Conservation (phyloP, 495 filamentous ascomycete genomes). For the Beverwykella pulmonaria region DNA sequence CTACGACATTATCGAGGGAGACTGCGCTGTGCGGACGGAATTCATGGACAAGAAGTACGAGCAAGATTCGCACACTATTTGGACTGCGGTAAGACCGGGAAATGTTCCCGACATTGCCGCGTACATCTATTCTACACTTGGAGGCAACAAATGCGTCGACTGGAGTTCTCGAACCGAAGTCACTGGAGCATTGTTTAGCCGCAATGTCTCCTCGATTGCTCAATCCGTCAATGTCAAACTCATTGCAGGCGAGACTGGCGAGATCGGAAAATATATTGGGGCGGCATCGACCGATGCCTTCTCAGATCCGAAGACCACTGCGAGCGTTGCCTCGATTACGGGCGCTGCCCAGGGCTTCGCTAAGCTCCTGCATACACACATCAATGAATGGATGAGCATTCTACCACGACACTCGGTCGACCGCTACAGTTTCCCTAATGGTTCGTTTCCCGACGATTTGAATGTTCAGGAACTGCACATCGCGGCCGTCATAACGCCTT, state of each 20-base stretch:
- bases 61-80: slow-evolving; percentile 54
- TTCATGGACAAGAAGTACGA: slow-evolving; percentile 56
- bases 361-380: slow-evolving; percentile 54
- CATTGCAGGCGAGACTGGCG: slow-evolving; percentile 53
- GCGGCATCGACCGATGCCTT: slow-evolving; percentile 66
- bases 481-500: slow-evolving; percentile 65
- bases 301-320: slow-evolving; percentile 53
- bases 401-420: slow-evolving; percentile 63
- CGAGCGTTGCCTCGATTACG: slow-evolving; percentile 51
- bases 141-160: slow-evolving; percentile 50
- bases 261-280: slow-evolving; percentile 62
- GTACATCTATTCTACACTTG: slow-evolving; percentile 59
- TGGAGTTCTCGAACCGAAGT: slow-evolving; percentile 51
- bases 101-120: slow-evolving; percentile 61
- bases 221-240: slow-evolving; percentile 58
- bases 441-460: slow-evolving; percentile 60
- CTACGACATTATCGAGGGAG: slow-evolving; percentile 63
- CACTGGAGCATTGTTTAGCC: slow-evolving; percentile 52
- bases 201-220: slow-evolving; percentile 64
- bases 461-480: slow-evolving; percentile 66
- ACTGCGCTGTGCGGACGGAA: slow-evolving; percentile 59
- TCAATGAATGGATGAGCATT: slow-evolving; percentile 59
- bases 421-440: slow-evolving; percentile 62
- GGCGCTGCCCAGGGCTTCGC: slow-evolving; percentile 53
- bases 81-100: slow-evolving; percentile 59